Base-by-base conservation (phyloP, 495 filamentous ascomycete genomes). In the Penicillium pulvis region DNA sequence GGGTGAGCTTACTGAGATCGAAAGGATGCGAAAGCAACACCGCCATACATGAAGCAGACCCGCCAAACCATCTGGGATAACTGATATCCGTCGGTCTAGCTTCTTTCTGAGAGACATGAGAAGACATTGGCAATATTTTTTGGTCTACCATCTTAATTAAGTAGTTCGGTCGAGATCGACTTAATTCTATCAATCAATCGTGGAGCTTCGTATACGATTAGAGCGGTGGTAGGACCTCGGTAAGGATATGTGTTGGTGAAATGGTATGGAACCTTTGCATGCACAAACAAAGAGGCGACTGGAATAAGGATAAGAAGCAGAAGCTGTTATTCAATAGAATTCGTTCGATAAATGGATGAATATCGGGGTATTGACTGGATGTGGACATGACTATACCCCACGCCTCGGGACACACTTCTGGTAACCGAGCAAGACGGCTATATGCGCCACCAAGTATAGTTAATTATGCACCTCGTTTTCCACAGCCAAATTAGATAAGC, bases 51-150 rank as follows among this genome's bases (percentile, higher is more conserved):
- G 74, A 77, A 24, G 75, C 75, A 24, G 74, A 76, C 14, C 74
- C 75, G 12, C 75, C 75, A 45, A 76, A 78, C 75, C 75, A 78
- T 56, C 72, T 74, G 0, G 75, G 74, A 49, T 77, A 77, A 35
- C 20, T 56, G 5, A 70, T 48, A n/a, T 66, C 55, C 26, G 33
- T 46, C 47, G 52, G 12, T 31, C 24, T 26, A 14, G 57, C 14
- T 75, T 6, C 39, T 41, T 17, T n/a, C 5, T 41, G 39, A 41
- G 16, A 6, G 7, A 12, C 16, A n/a, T 3, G 16, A 17, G 16
- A 6, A 6, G 39, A 41, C 16, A n/a, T 41, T 1, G 4, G 20
- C 14, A 31, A 36, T 42, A 16, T 6, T 11, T n/a, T 7, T 31
- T 12, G 6, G 16, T 5, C n/a, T 20, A 7, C 10, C 33, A 36